These are phyloP conservation scores for Diaporthe australafricana DNA, from an alignment of 2,329 filamentous ascomycete species.

Conservation along the genomic window DNA sequence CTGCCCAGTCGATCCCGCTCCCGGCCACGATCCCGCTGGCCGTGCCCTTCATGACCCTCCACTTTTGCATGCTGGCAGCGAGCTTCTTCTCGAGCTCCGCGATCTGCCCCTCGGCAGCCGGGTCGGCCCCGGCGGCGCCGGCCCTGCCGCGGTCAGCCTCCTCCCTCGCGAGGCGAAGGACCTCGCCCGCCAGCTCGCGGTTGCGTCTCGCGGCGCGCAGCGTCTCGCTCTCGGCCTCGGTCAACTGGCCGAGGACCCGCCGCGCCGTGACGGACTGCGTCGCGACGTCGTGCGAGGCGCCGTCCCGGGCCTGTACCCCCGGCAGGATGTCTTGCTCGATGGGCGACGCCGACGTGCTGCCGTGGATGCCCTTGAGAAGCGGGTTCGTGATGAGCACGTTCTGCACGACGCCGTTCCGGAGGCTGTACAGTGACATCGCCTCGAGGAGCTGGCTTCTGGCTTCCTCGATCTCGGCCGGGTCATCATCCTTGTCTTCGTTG, in stretches of 20 bases:
- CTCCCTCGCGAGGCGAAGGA: constrained; percentile 72
- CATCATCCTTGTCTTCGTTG: background rate
- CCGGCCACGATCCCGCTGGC: constrained; percentile 83
- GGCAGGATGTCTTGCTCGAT: constrained; percentile 79
- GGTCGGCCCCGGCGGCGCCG: constrained; percentile 59
- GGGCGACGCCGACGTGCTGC: constrained; percentile 70
- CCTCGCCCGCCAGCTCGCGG: constrained; percentile 68
- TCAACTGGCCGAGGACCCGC: constrained; percentile 63
- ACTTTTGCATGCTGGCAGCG: constrained; percentile 72
- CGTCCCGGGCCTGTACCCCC: constrained; percentile 75
- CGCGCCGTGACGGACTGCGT: constrained; percentile 66
- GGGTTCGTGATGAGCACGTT: constrained; percentile 79
- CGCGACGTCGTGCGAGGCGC: constrained; percentile 72
- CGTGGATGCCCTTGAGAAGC: constrained; percentile 81
- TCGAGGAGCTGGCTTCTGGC: constrained; percentile 77
- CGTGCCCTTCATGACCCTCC: constrained; percentile 81
- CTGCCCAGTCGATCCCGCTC: constrained; percentile 85
- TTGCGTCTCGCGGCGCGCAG: constrained; percentile 70
- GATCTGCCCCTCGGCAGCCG: constrained; percentile 65
- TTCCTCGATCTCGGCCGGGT: constrained; percentile 55
- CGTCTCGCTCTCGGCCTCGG: constrained; percentile 68
- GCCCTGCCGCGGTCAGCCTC: constrained; percentile 64
- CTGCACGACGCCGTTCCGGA: constrained; percentile 77
- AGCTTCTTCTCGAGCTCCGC: constrained; percentile 68
- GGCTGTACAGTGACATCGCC: constrained; percentile 75